Evolutionary conservation across 1,139 yeast genomes (phyloP), one percentile per base, ranked within the genome.

Genomic region (Yamadazyma dushanensis): DNA sequence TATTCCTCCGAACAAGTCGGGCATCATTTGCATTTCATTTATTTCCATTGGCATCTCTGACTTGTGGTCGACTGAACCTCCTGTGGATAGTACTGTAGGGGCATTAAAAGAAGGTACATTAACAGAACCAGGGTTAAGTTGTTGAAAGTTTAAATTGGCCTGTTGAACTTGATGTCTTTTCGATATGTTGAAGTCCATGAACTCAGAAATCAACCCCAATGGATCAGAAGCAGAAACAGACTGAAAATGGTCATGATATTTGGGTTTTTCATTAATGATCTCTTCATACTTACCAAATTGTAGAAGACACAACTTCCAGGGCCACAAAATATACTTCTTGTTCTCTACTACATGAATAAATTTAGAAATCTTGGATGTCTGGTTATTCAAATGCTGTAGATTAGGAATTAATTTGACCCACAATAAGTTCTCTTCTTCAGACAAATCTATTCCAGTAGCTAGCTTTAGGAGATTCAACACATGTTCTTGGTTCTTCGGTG

Each of bases 331-430:
- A 39, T 66, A 77, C 50, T 81, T 80, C 23, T 67, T 69, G 48
- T 79, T 79, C 9, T 70, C 72, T 2, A 72, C 78, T 3, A 67
- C 62, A 47, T 73, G 78, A 31, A 77, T 59, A 41, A 56, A 83
- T 23, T 70, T 66, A 8, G 88, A 64, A 3, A 83, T 70, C n/a
- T 68, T 67, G 0, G 88, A 80, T 0, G 89, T 80, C 44, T 79
- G 74, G 24, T 82, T 84, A 54, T 80, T 83, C 40, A 83, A 64
- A 53, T 82, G 89, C 43, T 73, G 76, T 36, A 83, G 54, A 47
- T 82, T 80, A 2, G 92, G 90, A 7, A 80, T 68, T 15, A 83
- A 57, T 53, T 77, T 81, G 11, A 83, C 71, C 92, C 92, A 84
- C 38, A 66, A 27, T 4, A 46, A 22, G 16, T 38, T 37, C 16